Evolutionary conservation across 2,329 filamentous ascomycete genomes (phyloP).

Genomic region (Exophiala sp.): DNA sequence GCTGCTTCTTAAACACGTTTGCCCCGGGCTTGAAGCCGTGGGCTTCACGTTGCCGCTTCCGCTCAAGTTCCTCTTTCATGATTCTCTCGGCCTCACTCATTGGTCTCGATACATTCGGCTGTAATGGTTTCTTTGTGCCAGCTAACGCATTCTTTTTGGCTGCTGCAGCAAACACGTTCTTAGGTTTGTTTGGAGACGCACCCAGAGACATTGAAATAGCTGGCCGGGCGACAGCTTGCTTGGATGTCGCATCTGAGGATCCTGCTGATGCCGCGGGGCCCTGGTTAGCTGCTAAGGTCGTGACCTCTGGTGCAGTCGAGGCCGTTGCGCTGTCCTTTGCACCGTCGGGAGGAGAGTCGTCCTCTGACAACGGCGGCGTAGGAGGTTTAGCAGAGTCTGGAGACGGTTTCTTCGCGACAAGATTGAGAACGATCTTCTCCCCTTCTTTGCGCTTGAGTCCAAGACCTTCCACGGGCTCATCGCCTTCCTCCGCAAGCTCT

Average conservation of each 20-base stretch:
- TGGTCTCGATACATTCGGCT: constrained; percentile 61
- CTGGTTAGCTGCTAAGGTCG: background rate
- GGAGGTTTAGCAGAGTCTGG: constrained; percentile 27
- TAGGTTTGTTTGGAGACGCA: constrained; percentile 52
- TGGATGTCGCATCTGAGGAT: background rate
- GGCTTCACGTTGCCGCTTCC: constrained; percentile 50
- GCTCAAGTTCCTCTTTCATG: constrained; percentile 78
- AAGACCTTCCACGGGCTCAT: constrained; percentile 35
- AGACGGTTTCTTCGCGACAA: constrained; percentile 44
- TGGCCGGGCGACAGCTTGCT: constrained; percentile 21
- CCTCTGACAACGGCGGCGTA: constrained; percentile 27
- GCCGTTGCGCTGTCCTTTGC: constrained; percentile 15
- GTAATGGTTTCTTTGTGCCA: constrained; percentile 57
- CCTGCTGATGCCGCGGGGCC: background rate
- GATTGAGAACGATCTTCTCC: constrained; percentile 69
- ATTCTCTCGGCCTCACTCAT: constrained; percentile 85
- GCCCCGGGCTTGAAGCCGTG: constrained; percentile 11
- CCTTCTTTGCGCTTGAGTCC: constrained; percentile 55
- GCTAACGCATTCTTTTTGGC: constrained; percentile 63
- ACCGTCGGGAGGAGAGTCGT: constrained; percentile 15
- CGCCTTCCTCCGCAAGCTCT: constrained; percentile 38
- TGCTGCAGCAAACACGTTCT: constrained; percentile 65
- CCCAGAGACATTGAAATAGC: constrained; percentile 59
- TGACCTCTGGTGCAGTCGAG: constrained; percentile 30
- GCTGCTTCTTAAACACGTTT: constrained; percentile 26